A percentile compares a stretch with the other conserved stretches of the same genome.
Evolutionary conservation across 2,329 filamentous ascomycete species (phyloP).

Genomic region (Xylariaceae sp.): DNA sequence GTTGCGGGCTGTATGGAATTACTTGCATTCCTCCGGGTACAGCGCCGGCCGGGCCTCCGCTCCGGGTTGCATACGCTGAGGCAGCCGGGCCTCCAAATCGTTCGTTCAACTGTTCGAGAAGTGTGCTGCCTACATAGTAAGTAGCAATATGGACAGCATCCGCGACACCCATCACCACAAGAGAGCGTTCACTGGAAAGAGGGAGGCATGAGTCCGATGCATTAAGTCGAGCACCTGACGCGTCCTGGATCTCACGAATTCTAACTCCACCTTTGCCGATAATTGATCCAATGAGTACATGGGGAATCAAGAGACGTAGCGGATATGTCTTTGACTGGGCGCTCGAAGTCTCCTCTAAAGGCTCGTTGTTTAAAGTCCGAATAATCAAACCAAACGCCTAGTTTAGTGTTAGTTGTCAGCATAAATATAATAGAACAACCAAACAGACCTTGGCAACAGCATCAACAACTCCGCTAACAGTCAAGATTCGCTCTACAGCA

Average conservation of each 20-base stretch:
- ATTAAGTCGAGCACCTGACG: slow-evolving; percentile 93
- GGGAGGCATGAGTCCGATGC: slow-evolving; percentile 94
- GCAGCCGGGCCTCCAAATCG: slow-evolving; percentile 94
- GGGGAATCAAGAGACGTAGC: slow-evolving; percentile 90
- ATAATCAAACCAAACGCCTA: slow-evolving; percentile 98
- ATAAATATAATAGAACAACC: slow-evolving; percentile 12
- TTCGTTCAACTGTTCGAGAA: slow-evolving; percentile 96
- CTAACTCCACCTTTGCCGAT: slow-evolving; percentile 96
- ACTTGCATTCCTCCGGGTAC: slow-evolving; percentile 99
- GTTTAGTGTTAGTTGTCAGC: slow-evolving; percentile 23
- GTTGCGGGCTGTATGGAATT: slow-evolving; percentile 95
- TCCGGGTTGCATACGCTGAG: slow-evolving; percentile 96
- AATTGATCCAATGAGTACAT: slow-evolving; percentile 97
- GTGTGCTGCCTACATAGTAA: slow-evolving; percentile 97
- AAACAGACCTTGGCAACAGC: slow-evolving; percentile 84
- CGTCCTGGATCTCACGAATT: slow-evolving; percentile 98
- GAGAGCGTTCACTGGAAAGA: slow-evolving; percentile 93
- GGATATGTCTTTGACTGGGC: slow-evolving; percentile 97
- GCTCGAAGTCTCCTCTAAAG: slow-evolving; percentile 83
- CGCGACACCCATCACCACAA: slow-evolving; percentile 96
- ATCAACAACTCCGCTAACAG: slow-evolving; percentile 94
- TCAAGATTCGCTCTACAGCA: slow-evolving; percentile 95
- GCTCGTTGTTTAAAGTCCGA: slow-evolving; percentile 96
- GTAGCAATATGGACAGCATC: slow-evolving; percentile 99
- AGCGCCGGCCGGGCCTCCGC: slow-evolving; percentile 88